Evolutionary conservation across 345 rosid species (phyloP), one percentile per base, ranked within the genome.

Genomic region (Eucalyptus camaldulensis): DNA sequence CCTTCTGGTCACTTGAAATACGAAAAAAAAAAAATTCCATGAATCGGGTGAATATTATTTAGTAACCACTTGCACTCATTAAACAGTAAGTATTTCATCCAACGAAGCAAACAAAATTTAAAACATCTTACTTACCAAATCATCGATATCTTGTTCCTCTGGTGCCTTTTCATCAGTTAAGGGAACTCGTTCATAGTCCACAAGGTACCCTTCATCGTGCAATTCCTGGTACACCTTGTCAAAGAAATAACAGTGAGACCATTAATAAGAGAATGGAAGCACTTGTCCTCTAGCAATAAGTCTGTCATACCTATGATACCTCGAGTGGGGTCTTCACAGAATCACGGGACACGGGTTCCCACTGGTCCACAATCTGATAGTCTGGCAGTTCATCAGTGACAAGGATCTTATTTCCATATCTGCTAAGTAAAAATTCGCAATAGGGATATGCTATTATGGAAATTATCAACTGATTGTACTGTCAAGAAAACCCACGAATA

Each of bases 291-390:
- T 29, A 91, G 90, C 86, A 16, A 80, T 86, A 87, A 85, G 67
- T 40, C 29, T 37, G 83, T 40, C 91, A 85, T 72, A 51, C 43
- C n/a, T 88, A 76, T 49, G 89, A 86, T 94, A 95, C 99, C 96
- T 96, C 97, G 29, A 97, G 91, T 17, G 98, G 97, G 72, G 99
- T 96, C 97, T 97, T 96, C 93, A 97, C 94, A 81, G 97, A 95
- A 95, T 95, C 97, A 90, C 90, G 54, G 31, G 97, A 96, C 43
- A 97, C 98, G 80, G 97, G 96, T 93, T 96, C 99, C 99, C 99
- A 97, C 72, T 96, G 99, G 92, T 97, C 99, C 88, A 96, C 99
- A 97, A 96, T 96, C 93, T 96, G 99, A 93, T 99, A 99, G 95
- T 96, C 97, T 67, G 99, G 98, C 88, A 97, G 95, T 94, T 97